Conservation (phyloP, 345 rosid species). For the Geranium brycei region DNA sequence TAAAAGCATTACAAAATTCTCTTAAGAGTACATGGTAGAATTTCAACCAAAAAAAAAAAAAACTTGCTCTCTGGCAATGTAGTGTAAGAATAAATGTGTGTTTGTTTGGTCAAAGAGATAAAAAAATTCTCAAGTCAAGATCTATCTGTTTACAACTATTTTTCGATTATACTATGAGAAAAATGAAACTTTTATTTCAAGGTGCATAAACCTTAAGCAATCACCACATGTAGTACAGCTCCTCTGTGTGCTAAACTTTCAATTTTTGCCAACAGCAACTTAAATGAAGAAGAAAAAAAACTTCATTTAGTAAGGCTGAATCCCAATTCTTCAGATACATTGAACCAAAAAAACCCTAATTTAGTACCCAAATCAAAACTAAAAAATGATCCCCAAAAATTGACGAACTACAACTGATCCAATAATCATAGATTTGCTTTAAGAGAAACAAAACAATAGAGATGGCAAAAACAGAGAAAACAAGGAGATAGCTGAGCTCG, state of each 20-base stretch:
- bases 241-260: not conserved
- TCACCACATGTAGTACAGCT: not conserved
- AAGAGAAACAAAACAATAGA: not conserved
- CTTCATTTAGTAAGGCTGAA: not conserved
- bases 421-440: too few relatives aligned
- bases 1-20: not conserved
- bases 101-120: too few relatives aligned
- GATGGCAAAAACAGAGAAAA: not conserved
- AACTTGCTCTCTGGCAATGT: too few relatives aligned
- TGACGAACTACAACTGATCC: not conserved
- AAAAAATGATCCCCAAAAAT: not conserved
- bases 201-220: not conserved
- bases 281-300: not conserved
- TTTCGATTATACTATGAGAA: not conserved
- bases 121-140: not conserved
- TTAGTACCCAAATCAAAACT: not conserved
- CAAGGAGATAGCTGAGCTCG: not conserved
- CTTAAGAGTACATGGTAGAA: not conserved
- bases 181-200: not conserved
- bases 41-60: not conserved
- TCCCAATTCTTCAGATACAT: not conserved
- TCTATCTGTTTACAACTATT: not conserved
- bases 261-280: not conserved
- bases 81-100: too few relatives aligned
- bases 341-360: not conserved